Percentiles rank a stretch among this genome's conserved stretches.
Evolutionary conservation across 371 early-diverging fungal genomes (phyloP).

Genomic region (Saksenaea vasiformis): DNA sequence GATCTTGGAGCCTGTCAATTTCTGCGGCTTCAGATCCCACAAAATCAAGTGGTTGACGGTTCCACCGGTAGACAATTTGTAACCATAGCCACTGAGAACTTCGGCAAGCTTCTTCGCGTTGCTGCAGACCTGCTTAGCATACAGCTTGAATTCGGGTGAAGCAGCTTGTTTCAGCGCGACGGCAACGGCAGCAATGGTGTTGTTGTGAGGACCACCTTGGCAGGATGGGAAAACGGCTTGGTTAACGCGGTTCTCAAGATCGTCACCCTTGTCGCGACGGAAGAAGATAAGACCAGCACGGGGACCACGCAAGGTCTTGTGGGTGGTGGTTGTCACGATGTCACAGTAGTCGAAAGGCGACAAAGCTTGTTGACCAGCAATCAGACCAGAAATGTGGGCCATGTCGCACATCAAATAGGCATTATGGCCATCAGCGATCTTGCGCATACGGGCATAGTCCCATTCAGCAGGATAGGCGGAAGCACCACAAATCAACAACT

Average conservation of each 20-base stretch:
- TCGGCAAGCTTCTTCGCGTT: constrained; percentile 88
- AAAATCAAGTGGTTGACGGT: constrained; percentile 96
- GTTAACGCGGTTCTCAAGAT: constrained; percentile 94
- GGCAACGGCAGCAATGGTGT: constrained; percentile 98
- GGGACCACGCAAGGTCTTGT: constrained; percentile 99
- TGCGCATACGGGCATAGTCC: constrained; percentile 95
- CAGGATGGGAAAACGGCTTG: constrained; percentile 97
- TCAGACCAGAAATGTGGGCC: constrained; percentile 96
- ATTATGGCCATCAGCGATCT: constrained; percentile 89
- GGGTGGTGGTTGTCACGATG: constrained; percentile 99
- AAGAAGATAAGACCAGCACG: constrained; percentile 99
- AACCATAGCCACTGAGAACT: constrained; percentile 74
- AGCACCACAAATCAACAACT: constrained; percentile 97
- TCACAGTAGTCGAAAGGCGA: constrained; percentile 98
- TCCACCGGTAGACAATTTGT: constrained; percentile 89
- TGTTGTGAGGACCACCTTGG: constrained; percentile 99
- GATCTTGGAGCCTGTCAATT: constrained; percentile 85
- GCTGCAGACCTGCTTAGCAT: constrained; percentile 89
- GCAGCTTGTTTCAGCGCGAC: constrained; percentile 97
- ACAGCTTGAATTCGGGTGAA: constrained; percentile 91
- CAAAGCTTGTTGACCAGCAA: constrained; percentile 87
- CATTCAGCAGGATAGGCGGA: constrained; percentile 98
- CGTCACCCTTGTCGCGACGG: constrained; percentile 84
- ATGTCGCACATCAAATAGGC: constrained; percentile 98
- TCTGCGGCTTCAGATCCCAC: constrained; percentile 86